Base-by-base conservation (phyloP, 2,329 filamentous ascomycete genomes). In the Penicillium sp. region DNA sequence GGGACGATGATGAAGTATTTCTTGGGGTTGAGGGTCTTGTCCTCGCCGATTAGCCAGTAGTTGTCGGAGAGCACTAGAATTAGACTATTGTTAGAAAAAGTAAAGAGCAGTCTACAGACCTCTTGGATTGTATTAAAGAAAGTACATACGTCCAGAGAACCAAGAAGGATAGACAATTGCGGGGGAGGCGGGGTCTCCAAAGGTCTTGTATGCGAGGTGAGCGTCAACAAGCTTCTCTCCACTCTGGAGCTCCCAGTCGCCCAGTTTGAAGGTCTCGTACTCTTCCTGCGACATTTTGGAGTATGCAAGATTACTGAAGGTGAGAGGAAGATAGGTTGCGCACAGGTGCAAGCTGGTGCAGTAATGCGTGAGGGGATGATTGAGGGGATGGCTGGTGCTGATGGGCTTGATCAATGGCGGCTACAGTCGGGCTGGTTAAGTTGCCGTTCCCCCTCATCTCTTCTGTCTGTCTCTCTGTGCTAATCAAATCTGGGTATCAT, bases 81-180 rank as follows among this genome's bases (percentile, higher is more conserved):
- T 17, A 39, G 24, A 31, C 2, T 1, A 24, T 4, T 32, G 4
- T 9, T 4, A 2, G 13, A 4, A 24, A 13, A 3, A 17, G 8
- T 9, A 0, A n/a, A 13, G 17, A 13, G 17, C 13, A 3, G 6
- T 4, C 31, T 7, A 6, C 38, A 19, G 67, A n/a, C n/a, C n/a
- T n/a, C n/a, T n/a, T n/a, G n/a, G n/a, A n/a, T n/a, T n/a, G n/a
- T n/a, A n/a, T n/a, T n/a, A n/a, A n/a, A n/a, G n/a, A n/a, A n/a
- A n/a, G n/a, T n/a, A 74, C 43, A 15, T 64, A 79, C 76, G 56
- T 52, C 82, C 82, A 17, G 80, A 83, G 64, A 83, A 90, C 86
- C 86, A 90, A 2, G 82, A 82, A 2, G 86, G 87, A 61, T 90
- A 90, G 53, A 90, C 77, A 50, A 90, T 79, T 2, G 81, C 81